Base-by-base conservation (phyloP, 2,329 filamentous ascomycete species). In the Colletotrichum sidae region DNA sequence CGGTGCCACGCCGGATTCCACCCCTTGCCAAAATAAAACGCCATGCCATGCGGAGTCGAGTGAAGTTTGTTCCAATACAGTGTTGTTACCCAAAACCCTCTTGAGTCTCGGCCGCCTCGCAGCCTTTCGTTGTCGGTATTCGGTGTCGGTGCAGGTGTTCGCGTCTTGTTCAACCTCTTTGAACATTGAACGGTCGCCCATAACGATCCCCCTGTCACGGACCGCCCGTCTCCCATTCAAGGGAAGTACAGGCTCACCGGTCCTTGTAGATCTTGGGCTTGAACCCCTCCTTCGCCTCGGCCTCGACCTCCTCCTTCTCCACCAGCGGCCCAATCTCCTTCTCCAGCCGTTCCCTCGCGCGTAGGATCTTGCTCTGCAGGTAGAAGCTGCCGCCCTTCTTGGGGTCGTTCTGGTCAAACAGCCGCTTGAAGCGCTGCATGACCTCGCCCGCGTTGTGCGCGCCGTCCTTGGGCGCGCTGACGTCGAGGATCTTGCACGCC, bases 341-440 rank as follows among this genome's bases (percentile, higher is more conserved):
- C 82, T 98, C 95, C 80, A 99, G 91, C 69, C 96, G 85, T 81
- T 99, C 95, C 73, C 95, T 88, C 64, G 96, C 96, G 68, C 96
- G 86, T 71, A 98, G 81, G 60, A 99, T 89, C 82, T 99, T 99
- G 85, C 95, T 98, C 81, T 99, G 96, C 53, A 99, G 85, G 79
- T 99, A 99, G 80, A 99, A 99, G 74, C 94, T 97, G 57, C 96
- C 96, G 41, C 96, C 96, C 75, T 97, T 97, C 79, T 96, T 86
- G 10, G 96, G 95, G 70, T 99, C 92, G 81, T 99, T 99, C 72
- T 88, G 83, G 79, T 99, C 96, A 77, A 97, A 99, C 52, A 99
- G 83, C 69, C 91, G 89, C 87, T 98, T 98, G 85, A 98, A 99
- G 58, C 94, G 87, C 71, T 91, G 89, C 80, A 92, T 90, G 60